phyloP scores from a whole-genome alignment of 805 yeast genomes.

The Scheffersomyces stipitis region DNA sequence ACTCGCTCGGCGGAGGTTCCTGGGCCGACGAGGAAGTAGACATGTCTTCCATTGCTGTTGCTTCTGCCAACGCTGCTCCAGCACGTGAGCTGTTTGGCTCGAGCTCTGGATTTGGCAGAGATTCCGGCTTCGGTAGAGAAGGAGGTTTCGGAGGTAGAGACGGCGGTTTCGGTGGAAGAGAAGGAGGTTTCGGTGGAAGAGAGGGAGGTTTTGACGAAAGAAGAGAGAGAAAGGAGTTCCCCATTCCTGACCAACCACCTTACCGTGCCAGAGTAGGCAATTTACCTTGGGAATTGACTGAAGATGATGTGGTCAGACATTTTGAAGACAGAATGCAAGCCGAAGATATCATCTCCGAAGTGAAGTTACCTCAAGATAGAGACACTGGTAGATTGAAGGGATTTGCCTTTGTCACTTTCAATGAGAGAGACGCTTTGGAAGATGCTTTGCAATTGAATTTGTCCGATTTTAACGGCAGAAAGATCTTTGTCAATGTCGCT shows the following conservation, averaged over 20 bases:
- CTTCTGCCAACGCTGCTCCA: conserved; percentile 21
- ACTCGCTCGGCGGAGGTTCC: conserved; percentile 66
- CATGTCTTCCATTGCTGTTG: conserved; percentile 58
- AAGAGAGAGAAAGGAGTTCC: conserved; percentile 65
- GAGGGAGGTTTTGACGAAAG: conserved; percentile 30
- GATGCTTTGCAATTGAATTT: conserved; percentile 49
- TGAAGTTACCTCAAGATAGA: conserved; percentile 72
- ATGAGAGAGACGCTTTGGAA: conserved; percentile 46
- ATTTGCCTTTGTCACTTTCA: conserved; percentile 54
- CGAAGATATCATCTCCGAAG: conserved; percentile 52
- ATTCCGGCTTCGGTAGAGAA: conserved; percentile 4
- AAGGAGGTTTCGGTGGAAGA: conserved; percentile 35
- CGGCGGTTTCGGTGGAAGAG: conserved; percentile 13
- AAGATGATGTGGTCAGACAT: conserved; percentile 60
- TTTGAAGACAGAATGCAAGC: conserved; percentile 58
- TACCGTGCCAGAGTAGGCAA: conserved; percentile 86
- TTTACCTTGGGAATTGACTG: conserved; percentile 79
- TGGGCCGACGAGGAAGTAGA: conserved; percentile 89
- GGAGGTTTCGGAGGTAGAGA: conserved; percentile 5
- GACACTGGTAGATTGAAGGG: conserved; percentile 61
- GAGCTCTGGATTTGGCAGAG: conserved; percentile 10
- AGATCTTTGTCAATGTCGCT: conserved; percentile 55
- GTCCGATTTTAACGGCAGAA: conserved; percentile 48
- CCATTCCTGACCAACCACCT: conserved; percentile 91
- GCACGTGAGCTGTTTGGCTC: conserved; percentile 10